phyloP scores from a whole-genome alignment of 768 basidiomycete genomes.

The Stropharia rugosoannulata region DNA sequence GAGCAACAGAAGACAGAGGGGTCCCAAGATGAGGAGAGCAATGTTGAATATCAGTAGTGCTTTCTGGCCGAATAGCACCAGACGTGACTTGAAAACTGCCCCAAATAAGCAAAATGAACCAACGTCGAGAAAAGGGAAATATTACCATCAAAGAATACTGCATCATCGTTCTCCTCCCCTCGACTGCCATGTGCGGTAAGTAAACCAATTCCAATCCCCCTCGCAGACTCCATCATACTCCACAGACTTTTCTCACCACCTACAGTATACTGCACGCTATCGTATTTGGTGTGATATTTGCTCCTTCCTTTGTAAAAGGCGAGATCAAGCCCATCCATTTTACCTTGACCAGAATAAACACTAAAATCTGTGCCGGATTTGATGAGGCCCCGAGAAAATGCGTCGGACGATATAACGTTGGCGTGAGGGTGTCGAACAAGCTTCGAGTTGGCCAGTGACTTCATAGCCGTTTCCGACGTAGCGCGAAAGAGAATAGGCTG shows the following conservation, averaged over 20 bases:
- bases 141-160: slow-evolving; percentile 78
- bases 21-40: slow-evolving; percentile 60
- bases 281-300: slow-evolving; percentile 75
- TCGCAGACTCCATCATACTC: slow-evolving; percentile 18
- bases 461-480: slow-evolving; percentile 57
- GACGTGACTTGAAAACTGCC: slow-evolving; percentile 55
- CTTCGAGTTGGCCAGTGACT: slow-evolving; percentile 41
- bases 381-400: slow-evolving; percentile 62
- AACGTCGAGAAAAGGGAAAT: background rate
- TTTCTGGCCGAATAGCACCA: slow-evolving; percentile 56
- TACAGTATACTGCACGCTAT: slow-evolving; percentile 58
- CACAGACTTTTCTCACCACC: slow-evolving; percentile 60
- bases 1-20: slow-evolving; percentile 49
- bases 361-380: slow-evolving; percentile 74
- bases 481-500: slow-evolving; percentile 78
- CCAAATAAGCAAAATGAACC: background rate
- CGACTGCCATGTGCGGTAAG: slow-evolving; percentile 34
- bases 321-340: slow-evolving; percentile 72
- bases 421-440: slow-evolving; percentile 69
- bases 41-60: slow-evolving; percentile 57
- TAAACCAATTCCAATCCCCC: slow-evolving; percentile 47
- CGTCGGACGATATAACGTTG: slow-evolving; percentile 68
- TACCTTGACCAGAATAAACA: slow-evolving; percentile 52
- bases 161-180: slow-evolving; percentile 23
- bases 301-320: slow-evolving; percentile 78